Base-by-base conservation (phyloP, 345 rosid genomes). In the Geranium brycei region DNA sequence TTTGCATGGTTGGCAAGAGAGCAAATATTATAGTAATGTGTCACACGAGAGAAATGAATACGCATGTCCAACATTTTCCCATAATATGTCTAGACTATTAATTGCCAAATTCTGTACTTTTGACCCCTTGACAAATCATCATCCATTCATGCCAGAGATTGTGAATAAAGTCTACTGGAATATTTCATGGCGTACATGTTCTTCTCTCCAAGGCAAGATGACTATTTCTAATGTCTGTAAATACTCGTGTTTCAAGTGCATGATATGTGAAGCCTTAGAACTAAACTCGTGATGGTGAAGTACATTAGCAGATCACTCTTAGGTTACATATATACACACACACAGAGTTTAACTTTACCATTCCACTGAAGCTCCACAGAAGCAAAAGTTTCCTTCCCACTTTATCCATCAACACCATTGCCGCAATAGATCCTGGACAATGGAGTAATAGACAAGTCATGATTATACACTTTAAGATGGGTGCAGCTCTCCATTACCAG, bases 351-450 rank as follows among this genome's bases (percentile, higher is more conserved):
- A 19, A 63, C 63, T 69, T 69, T 67, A 78, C 85, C 80, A 81
- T 78, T 68, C 85, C 82, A 41, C 73, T 51, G 60, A 81, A 81
- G 71, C 85, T 81, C 75, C 82, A 74, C 8, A 81, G 78, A 31
- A 81, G 82, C 59, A 81, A 76, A 47, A 64, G 65, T 64, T 69
- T 75, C 80, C 85, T 78, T 69, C 85, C 85, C 51, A 90, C 73
- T 77, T 77, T 93, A 79, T 93, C 99, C 99, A 93, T 93, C 79
- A 90, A 78, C 75, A 74, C 58, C 99, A 93, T 93, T 3, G 99
- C 99, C 28, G 82, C 13, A 61, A 86, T 1, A 64, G 99, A 93
- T 71, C 97, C 99, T 93, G 77, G 40, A 53, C 38, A 59, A 58
- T 61, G 62, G 32, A 35, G 1, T n/a, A n/a, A 61, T 19, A 62